Evolutionary conservation across 495 filamentous ascomycete species (phyloP).

Genomic region (Penicillium tannophilum): DNA sequence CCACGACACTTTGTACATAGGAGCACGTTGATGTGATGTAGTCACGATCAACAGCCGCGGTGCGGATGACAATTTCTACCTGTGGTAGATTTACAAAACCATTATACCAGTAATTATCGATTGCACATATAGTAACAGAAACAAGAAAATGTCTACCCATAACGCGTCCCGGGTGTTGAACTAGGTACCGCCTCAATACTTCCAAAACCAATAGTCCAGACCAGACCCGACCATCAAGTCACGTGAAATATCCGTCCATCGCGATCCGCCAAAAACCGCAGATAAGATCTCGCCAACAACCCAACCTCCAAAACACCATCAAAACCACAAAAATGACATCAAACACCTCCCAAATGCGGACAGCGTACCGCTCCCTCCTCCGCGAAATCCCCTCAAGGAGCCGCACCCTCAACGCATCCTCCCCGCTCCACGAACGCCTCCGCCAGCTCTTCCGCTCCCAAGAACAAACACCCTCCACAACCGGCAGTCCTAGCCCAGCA

Average conservation of each 20-base stretch:
- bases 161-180: neutral
- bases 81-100: slow-evolving; percentile 14
- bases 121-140: neutral
- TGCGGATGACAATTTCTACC: slow-evolving; percentile 19
- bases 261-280: neutral
- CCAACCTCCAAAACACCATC: slow-evolving; percentile 7
- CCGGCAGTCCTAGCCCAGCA: neutral
- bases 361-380: slow-evolving; percentile 86
- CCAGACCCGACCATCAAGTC: neutral
- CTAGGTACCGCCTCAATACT: neutral
- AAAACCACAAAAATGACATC: slow-evolving; percentile 20
- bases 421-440: slow-evolving; percentile 61
- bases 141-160: neutral
- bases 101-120: neutral
- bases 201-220: no score
- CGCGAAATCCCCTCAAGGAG: slow-evolving; percentile 75
- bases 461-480: slow-evolving; percentile 22
- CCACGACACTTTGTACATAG: slow-evolving; percentile 28
- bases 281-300: neutral
- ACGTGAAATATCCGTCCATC: neutral
- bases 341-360: slow-evolving; percentile 57
- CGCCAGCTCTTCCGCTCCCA: slow-evolving; percentile 49
- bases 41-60: slow-evolving; percentile 12
- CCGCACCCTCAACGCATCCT: slow-evolving; percentile 55
- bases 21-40: slow-evolving; percentile 17